These are phyloP conservation scores for Xylaria sp. DNA, from an alignment of 2,329 filamentous ascomycete genomes.

Conservation along the genomic window DNA sequence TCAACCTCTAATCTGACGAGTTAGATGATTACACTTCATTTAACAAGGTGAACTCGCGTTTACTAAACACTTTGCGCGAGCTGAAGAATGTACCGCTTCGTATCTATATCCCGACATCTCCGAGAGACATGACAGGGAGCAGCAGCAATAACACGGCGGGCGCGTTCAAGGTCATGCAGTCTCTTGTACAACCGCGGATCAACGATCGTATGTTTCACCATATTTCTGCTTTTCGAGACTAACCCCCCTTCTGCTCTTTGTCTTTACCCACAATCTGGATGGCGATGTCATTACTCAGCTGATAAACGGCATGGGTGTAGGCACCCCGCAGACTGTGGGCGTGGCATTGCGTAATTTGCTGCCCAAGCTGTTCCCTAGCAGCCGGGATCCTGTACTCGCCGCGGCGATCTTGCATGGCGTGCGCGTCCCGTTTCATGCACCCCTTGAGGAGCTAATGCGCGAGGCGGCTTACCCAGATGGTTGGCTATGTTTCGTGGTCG, in stretches of 20 bases:
- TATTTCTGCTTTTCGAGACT: conserved; percentile 4
- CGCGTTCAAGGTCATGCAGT: conserved; percentile 79
- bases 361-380: conserved; percentile 86
- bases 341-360: conserved; percentile 79
- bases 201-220: conserved; percentile 50
- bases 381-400: conserved; percentile 84
- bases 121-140: conserved; percentile 48
- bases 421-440: conserved; percentile 80
- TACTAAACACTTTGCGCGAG: conserved; percentile 79
- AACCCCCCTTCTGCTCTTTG: not conserved
- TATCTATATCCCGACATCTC: conserved; percentile 79
- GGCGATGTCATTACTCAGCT: conserved; percentile 5
- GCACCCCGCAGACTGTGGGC: conserved; percentile 70
- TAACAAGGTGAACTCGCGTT: conserved; percentile 77
- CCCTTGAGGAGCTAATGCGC: conserved; percentile 83
- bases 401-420: conserved; percentile 88
- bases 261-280: not conserved
- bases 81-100: conserved; percentile 88
- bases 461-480: conserved; percentile 91
- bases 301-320: conserved; percentile 34
- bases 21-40: conserved; percentile 79
- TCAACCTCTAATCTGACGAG: conserved; percentile 1
- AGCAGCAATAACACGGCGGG: conserved; percentile 53
- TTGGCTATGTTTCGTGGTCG: conserved; percentile 85
- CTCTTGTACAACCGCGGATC: conserved; percentile 66